Percentiles rank a stretch among this genome's conserved stretches.
Evolutionary conservation across 1,284 basidiomycete genomes (phyloP).

Genomic region (Apiotrichum sp.): DNA sequence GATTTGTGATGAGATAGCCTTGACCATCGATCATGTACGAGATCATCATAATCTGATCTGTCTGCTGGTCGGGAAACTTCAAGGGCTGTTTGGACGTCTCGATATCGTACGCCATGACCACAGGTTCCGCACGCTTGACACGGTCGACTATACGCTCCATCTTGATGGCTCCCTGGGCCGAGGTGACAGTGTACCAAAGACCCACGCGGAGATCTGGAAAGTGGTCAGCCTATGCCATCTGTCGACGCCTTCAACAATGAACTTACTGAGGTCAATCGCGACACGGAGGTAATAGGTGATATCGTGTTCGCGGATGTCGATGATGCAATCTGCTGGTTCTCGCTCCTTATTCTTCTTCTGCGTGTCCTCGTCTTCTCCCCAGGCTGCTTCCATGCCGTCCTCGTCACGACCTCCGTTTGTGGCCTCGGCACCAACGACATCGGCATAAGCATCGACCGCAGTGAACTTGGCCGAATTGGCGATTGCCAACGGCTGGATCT

Average conservation of each 20-base stretch:
- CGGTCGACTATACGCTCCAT: constrained; percentile 70
- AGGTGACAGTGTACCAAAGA: constrained; percentile 88
- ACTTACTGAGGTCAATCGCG: constrained; percentile 82
- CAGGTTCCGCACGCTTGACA: constrained; percentile 97
- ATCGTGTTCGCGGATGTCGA: constrained; percentile 94
- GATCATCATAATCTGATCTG: constrained; percentile 99
- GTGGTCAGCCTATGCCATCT: not conserved
- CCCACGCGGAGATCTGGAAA: constrained; percentile 80
- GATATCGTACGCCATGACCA: constrained; percentile 99
- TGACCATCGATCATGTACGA: constrained; percentile 60
- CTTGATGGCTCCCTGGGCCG: constrained; percentile 72
- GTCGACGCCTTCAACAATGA: too few relatives aligned
- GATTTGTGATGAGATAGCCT: constrained; percentile 94
- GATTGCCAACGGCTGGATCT: constrained; percentile 81
- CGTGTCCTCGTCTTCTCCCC: constrained; percentile 54
- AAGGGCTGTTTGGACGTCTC: constrained; percentile 97
- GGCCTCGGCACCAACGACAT: constrained; percentile 72
- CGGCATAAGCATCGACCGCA: constrained; percentile 95
- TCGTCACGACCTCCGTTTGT: constrained; percentile 54
- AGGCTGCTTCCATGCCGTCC: constrained; percentile 40
- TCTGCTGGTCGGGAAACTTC: constrained; percentile 93
- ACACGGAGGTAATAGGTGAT: constrained; percentile 97
- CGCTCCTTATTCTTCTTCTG: constrained; percentile 53
- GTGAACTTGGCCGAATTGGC: constrained; percentile 89
- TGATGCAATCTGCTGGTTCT: constrained; percentile 83